These are phyloP conservation scores for Arabidopsis arenosa DNA, from an alignment of 345 rosid genomes.

Conservation along the genomic window DNA sequence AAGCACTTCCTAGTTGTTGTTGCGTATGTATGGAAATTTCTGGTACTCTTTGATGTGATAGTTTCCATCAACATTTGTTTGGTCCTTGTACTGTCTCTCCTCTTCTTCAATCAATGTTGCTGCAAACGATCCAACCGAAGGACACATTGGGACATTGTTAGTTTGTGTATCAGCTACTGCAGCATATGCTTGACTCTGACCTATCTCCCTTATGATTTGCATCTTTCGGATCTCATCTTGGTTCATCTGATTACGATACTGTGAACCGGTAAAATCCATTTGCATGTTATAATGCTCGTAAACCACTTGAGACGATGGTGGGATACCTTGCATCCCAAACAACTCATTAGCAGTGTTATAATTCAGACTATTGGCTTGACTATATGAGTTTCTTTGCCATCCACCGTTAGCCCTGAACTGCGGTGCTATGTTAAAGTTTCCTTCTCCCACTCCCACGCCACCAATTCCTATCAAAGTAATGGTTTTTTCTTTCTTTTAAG, in stretches of 20 bases:
- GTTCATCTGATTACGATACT: constrained; percentile 4
- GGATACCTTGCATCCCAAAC: constrained; percentile 8
- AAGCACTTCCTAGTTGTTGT: no score
- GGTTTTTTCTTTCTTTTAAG: background rate
- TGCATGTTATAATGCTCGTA: background rate
- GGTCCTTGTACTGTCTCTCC: no score
- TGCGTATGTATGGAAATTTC: no score
- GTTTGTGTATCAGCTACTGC: constrained; percentile 13
- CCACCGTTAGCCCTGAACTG: background rate
- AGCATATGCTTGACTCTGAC: constrained; percentile 15
- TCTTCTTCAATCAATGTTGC: background rate
- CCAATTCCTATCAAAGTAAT: constrained; percentile 13
- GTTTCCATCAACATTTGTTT: no score
- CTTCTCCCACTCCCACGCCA: background rate
- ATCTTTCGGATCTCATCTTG: background rate
- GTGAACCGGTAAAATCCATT: background rate
- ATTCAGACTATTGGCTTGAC: background rate
- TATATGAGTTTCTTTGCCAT: constrained; percentile 16
- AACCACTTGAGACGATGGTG: background rate
- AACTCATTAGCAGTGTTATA: background rate
- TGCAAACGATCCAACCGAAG: background rate
- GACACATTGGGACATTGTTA: background rate
- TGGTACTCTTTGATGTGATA: no score
- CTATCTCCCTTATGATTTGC: background rate
- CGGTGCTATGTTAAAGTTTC: background rate